These are phyloP conservation scores for Annona cherimola DNA, from an alignment of 164 flowering plant species.

Conservation along the genomic window DNA sequence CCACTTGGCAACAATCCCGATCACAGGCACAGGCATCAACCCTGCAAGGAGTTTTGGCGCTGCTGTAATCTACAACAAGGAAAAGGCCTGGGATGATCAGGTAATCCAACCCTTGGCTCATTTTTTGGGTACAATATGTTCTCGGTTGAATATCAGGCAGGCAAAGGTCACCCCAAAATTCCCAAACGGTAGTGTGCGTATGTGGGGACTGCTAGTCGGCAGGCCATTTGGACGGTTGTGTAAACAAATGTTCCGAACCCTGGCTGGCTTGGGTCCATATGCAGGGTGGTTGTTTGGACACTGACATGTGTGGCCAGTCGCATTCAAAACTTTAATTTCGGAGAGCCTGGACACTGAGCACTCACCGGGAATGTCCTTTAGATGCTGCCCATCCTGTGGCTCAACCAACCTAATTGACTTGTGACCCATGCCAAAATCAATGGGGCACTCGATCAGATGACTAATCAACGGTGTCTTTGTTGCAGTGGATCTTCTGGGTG, in stretches of 20 bases:
- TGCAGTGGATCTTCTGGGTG: conserved; percentile 97
- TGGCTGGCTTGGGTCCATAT: neutral
- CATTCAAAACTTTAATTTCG: neutral
- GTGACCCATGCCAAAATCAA: neutral
- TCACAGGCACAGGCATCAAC: conserved; percentile 91
- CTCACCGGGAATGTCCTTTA: neutral
- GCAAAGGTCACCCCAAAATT: neutral
- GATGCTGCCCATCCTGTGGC: neutral
- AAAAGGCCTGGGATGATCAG: conserved; percentile 78
- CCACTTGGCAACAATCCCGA: conserved; percentile 82
- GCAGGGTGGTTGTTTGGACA: neutral
- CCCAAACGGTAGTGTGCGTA: neutral
- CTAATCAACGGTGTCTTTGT: neutral
- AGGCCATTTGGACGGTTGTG: neutral
- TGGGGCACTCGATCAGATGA: neutral
- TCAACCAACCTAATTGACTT: neutral
- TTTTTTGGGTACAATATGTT: too few species aligned
- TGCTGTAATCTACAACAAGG: conserved; percentile 77
- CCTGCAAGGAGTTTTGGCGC: conserved; percentile 93
- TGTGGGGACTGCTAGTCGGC: neutral
- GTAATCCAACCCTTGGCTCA: too few species aligned
- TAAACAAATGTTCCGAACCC: neutral
- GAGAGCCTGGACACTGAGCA: neutral
- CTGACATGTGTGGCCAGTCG: neutral
- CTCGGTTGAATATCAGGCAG: neutral